A percentile compares a stretch with the other conserved stretches of the same genome.
Conservation (phyloP, 2,329 filamentous ascomycete species). For the Cordyceps tenuipes region DNA sequence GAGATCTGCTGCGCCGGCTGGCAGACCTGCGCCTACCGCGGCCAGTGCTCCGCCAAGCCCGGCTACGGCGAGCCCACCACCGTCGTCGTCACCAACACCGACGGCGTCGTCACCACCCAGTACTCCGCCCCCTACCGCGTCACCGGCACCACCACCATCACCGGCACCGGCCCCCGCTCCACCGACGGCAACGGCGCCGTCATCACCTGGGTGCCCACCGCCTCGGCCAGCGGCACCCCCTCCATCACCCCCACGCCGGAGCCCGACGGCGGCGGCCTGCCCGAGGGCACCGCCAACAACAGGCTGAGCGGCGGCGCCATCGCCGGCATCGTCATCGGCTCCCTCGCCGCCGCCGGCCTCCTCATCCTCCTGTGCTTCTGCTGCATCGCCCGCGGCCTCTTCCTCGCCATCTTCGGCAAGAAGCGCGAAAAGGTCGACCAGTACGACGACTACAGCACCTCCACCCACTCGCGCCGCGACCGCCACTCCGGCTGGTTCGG, state of each 20-base stretch:
- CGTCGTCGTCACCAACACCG: slow-evolving; percentile 36
- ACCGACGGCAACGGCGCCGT: slow-evolving; percentile 34
- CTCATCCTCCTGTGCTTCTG: slow-evolving; percentile 66
- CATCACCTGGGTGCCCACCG: slow-evolving; percentile 33
- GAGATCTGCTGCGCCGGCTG: slow-evolving; percentile 60
- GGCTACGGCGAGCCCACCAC: slow-evolving; percentile 36
- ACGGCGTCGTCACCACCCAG: slow-evolving; percentile 44
- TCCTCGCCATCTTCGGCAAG: slow-evolving; percentile 56
- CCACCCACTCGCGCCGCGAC: slow-evolving; percentile 41
- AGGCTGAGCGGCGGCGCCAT: slow-evolving; percentile 64
- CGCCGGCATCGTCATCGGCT: slow-evolving; percentile 72
- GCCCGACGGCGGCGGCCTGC: slow-evolving; percentile 25
- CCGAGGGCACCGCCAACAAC: slow-evolving; percentile 30
- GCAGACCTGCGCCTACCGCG: slow-evolving; percentile 55
- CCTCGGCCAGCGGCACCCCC: slow-evolving; percentile 29
- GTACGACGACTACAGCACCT: slow-evolving; percentile 52
- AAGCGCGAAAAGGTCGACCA: slow-evolving; percentile 49
- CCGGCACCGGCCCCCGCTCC: slow-evolving; percentile 40
- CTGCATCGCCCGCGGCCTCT: slow-evolving; percentile 57
- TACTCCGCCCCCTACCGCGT: slow-evolving; percentile 45
- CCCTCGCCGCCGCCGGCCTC: slow-evolving; percentile 57
- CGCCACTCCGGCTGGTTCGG: slow-evolving; percentile 50
- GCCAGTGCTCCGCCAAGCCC: slow-evolving; percentile 49
- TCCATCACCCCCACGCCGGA: slow-evolving; percentile 34
- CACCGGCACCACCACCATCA: slow-evolving; percentile 47